A percentile compares a stretch with the other conserved stretches of the same genome.
Evolutionary conservation across 2,329 filamentous ascomycete genomes (phyloP).

Genomic region (Septoria petroselini): DNA sequence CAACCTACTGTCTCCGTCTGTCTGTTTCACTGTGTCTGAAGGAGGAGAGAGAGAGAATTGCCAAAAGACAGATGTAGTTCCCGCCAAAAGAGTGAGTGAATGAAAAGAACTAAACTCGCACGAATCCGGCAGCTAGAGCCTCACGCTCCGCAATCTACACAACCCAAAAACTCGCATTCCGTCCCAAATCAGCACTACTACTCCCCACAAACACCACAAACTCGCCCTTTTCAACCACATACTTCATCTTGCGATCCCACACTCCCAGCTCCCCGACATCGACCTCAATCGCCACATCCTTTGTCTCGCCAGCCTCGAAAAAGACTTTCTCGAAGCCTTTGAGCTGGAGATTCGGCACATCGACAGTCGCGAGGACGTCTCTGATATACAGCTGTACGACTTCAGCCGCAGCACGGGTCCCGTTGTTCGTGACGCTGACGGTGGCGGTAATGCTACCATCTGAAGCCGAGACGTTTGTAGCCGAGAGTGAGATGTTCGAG

Average conservation of each 20-base stretch:
- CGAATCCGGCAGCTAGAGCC: too few species aligned
- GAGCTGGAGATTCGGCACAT: constrained; percentile 52
- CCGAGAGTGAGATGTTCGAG: constrained; percentile 25
- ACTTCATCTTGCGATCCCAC: constrained; percentile 62
- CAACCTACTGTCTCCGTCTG: too few species aligned
- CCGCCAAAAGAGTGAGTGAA: too few species aligned
- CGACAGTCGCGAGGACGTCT: constrained; percentile 40
- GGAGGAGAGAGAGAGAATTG: too few species aligned
- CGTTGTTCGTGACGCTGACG: constrained; percentile 62
- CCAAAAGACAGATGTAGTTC: too few species aligned
- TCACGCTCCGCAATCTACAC: too few species aligned
- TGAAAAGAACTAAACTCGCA: too few species aligned
- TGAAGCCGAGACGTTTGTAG: constrained; percentile 11
- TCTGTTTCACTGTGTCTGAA: too few species aligned
- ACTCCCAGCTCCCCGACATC: constrained; percentile 52
- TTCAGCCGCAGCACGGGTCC: constrained; percentile 51
- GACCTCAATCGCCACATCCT: constrained; percentile 39
- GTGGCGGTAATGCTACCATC: constrained; percentile 64
- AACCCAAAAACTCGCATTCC: constrained; percentile 57
- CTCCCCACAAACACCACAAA: constrained; percentile 61
- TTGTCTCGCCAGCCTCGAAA: constrained; percentile 25
- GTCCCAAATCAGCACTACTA: constrained; percentile 56
- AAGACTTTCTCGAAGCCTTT: constrained; percentile 42
- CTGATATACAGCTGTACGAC: constrained; percentile 55
- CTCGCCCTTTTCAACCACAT: constrained; percentile 69